phyloP scores from a whole-genome alignment of 2,329 filamentous ascomycete species.

The Biscogniauxia mediterranea region DNA sequence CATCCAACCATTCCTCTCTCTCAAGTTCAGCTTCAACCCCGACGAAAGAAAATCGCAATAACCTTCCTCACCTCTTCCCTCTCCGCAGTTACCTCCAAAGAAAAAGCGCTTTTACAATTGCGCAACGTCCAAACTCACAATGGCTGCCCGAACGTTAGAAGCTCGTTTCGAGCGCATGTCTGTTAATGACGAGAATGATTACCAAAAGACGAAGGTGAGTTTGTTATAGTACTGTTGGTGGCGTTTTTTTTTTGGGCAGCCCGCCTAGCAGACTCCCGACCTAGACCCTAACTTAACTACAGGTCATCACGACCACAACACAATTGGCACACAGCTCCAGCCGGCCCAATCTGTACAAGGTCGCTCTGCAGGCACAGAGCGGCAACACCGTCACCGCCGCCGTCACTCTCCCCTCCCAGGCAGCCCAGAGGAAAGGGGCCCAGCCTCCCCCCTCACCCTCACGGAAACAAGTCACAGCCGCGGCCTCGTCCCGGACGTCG shows the following conservation, averaged over 20 bases:
- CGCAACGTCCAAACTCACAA: constrained; percentile 27
- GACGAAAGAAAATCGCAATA: neutral
- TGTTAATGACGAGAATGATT: constrained; percentile 85
- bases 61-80: too few species aligned
- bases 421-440: constrained; percentile 51
- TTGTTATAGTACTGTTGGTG: constrained; percentile 29
- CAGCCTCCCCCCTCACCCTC: constrained; percentile 47
- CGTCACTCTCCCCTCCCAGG: constrained; percentile 66
- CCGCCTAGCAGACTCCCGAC: constrained; percentile 37
- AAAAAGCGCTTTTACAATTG: neutral
- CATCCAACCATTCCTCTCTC: neutral
- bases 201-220: constrained; percentile 75
- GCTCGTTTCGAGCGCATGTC: constrained; percentile 86
- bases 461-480: constrained; percentile 48
- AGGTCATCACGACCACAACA: constrained; percentile 43
- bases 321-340: constrained; percentile 53
- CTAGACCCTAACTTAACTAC: constrained; percentile 34
- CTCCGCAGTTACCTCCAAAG: neutral
- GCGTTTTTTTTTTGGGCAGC: constrained; percentile 37
- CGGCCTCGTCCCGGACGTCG: constrained; percentile 33
- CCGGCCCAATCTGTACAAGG: constrained; percentile 81
- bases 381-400: constrained; percentile 58
- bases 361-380: constrained; percentile 77
- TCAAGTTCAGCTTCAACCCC: neutral
- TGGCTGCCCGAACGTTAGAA: constrained; percentile 79